Evolutionary conservation across 495 filamentous ascomycete genomes (phyloP).

Genomic region (Tuber borchii): DNA sequence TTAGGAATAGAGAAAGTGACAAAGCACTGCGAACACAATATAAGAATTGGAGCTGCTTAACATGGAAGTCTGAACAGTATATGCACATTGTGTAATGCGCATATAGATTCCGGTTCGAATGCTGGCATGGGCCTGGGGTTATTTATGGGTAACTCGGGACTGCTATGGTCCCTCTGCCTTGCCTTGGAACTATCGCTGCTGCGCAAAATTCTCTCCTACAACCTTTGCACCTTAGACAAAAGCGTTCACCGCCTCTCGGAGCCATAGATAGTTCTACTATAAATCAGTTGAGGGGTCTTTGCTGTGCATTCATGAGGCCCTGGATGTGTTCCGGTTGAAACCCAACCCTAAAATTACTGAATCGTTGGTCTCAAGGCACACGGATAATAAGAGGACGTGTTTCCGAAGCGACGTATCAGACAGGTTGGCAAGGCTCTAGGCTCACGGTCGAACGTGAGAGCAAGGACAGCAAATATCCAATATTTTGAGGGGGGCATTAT

Average conservation of each 20-base stretch:
- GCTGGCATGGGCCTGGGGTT: neutral
- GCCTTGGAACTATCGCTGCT: neutral
- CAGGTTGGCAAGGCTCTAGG: neutral
- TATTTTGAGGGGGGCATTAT: neutral
- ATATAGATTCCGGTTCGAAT: neutral
- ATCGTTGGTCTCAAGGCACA: neutral
- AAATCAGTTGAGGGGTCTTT: neutral
- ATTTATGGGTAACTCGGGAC: neutral
- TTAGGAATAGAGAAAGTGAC: neutral
- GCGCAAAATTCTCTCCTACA: neutral
- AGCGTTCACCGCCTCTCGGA: neutral
- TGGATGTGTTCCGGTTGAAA: neutral
- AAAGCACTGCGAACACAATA: neutral
- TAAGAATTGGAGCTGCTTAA: neutral
- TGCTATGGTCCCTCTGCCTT: neutral
- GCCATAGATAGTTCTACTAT: neutral
- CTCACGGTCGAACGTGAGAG: neutral
- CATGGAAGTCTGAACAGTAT: neutral
- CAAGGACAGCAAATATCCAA: neutral
- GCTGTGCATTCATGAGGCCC: neutral
- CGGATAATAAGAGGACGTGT: neutral
- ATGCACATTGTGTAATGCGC: neutral
- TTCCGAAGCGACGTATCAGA: neutral
- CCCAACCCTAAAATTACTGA: neutral
- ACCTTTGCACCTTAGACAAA: neutral